These are phyloP conservation scores for Brassica cretica DNA, from an alignment of 345 rosid genomes.

Conservation along the genomic window DNA sequence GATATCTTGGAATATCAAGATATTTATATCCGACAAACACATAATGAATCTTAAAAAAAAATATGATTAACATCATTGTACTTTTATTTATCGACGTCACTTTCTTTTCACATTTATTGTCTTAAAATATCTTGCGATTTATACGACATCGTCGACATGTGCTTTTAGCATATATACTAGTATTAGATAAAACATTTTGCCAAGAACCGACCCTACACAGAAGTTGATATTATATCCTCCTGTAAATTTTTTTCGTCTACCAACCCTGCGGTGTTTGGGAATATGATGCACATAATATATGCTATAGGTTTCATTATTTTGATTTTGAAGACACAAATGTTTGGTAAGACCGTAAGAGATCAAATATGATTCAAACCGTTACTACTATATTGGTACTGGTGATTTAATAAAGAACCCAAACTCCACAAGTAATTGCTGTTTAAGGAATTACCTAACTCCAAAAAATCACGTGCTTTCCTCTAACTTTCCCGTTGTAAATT, in stretches of 20 bases:
- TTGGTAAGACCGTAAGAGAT: not conserved
- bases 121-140: conserved; percentile 13
- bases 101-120: not conserved
- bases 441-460: not conserved
- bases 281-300: not conserved
- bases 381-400: not conserved
- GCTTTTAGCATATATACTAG: not conserved
- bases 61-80: not conserved
- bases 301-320: not conserved
- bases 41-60: not conserved
- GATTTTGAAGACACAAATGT: not conserved
- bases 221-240: not conserved
- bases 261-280: not conserved
- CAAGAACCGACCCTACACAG: not conserved
- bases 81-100: not conserved
- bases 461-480: conserved; percentile 1
- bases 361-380: not conserved
- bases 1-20: not conserved
- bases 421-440: conserved; percentile 3
- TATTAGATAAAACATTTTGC: not conserved
- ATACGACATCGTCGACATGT: not conserved
- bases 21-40: not conserved
- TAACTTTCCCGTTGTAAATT: conserved; percentile 23
- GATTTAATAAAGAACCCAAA: not conserved
- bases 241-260: not conserved